A percentile compares a stretch with the other conserved stretches of the same genome.
Evolutionary conservation across 768 basidiomycete genomes (phyloP).

Genomic region (Phaffia australis): DNA sequence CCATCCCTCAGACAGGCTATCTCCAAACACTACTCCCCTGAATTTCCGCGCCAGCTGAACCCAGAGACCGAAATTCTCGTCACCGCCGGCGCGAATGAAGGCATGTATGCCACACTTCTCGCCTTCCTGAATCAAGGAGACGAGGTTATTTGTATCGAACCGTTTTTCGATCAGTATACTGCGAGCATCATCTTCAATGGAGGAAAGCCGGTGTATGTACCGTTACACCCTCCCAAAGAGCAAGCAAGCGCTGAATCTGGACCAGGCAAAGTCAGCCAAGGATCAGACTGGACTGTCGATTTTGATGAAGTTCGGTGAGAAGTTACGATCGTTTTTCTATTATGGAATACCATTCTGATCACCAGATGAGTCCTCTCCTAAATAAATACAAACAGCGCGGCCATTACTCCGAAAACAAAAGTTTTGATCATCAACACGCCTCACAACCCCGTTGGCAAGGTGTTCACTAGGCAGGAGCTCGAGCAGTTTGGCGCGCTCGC

Average conservation of each 20-base stretch:
- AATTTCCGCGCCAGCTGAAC: slow-evolving; percentile 43
- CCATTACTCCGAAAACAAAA: slow-evolving; percentile 81
- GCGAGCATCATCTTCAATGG: slow-evolving; percentile 76
- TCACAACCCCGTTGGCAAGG: slow-evolving; percentile 89
- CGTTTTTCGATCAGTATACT: slow-evolving; percentile 76
- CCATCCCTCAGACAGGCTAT: slow-evolving; percentile 79
- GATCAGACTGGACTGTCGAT: slow-evolving; percentile 80
- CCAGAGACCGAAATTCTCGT: slow-evolving; percentile 81
- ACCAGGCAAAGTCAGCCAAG: slow-evolving; percentile 42
- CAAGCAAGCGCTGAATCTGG: slow-evolving; percentile 34
- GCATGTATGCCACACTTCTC: slow-evolving; percentile 83
- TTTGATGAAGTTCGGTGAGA: slow-evolving; percentile 71
- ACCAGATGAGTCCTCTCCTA: neutral
- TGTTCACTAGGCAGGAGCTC: slow-evolving; percentile 74
- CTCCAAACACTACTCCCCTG: slow-evolving; percentile 61
- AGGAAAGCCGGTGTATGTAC: slow-evolving; percentile 85
- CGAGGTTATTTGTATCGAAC: slow-evolving; percentile 98
- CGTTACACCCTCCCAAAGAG: slow-evolving; percentile 68
- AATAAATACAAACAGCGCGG: slow-evolving; percentile 44
- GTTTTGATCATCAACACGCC: slow-evolving; percentile 84
- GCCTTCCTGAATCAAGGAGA: slow-evolving; percentile 87
- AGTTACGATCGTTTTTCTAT: neutral
- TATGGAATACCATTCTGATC: neutral
- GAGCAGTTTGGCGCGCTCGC: slow-evolving; percentile 75
- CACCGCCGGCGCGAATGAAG: slow-evolving; percentile 95